Percentiles rank a stretch among this genome's conserved stretches.
These are phyloP conservation scores for Beauveria medogensis DNA, from an alignment of 2,329 filamentous ascomycete genomes.

Conservation along the genomic window DNA sequence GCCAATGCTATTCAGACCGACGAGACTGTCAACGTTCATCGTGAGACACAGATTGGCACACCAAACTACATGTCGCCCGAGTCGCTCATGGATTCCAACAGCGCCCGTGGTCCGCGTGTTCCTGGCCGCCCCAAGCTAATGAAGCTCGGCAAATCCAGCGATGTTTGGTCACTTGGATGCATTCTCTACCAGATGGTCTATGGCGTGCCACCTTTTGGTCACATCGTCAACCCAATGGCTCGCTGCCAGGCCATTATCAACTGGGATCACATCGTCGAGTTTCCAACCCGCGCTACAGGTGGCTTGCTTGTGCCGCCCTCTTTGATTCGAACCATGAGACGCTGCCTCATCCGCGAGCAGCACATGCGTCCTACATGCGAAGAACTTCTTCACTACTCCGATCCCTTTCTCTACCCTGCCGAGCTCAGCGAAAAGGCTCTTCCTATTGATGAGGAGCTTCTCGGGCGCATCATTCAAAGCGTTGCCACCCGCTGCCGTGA, in stretches of 20 bases:
- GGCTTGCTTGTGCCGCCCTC: constrained; percentile 51
- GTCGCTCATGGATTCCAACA: constrained; percentile 81
- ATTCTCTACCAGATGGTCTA: constrained; percentile 98
- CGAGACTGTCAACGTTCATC: constrained; percentile 93
- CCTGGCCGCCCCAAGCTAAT: constrained; percentile 61
- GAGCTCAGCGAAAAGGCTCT: constrained; percentile 47
- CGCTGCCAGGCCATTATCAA: constrained; percentile 83
- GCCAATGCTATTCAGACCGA: constrained; percentile 94
- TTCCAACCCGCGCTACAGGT: constrained; percentile 61
- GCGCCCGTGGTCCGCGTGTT: constrained; percentile 38
- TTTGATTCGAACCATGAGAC: constrained; percentile 52
- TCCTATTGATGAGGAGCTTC: constrained; percentile 54
- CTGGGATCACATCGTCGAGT: constrained; percentile 65
- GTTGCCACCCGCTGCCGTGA: constrained; percentile 52
- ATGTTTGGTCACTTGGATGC: constrained; percentile 93
- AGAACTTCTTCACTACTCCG: constrained; percentile 49
- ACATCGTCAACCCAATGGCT: constrained; percentile 80
- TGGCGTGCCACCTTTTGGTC: constrained; percentile 88
- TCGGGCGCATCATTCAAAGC: constrained; percentile 54
- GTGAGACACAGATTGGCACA: constrained; percentile 89
- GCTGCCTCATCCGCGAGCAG: constrained; percentile 55
- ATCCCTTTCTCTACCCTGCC: constrained; percentile 57
- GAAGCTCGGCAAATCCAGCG: constrained; percentile 91
- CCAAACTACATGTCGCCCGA: constrained; percentile 99
- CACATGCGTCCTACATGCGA: constrained; percentile 55